These are phyloP conservation scores for Beauveria australis DNA, from an alignment of 2,329 filamentous ascomycete genomes.

Conservation along the genomic window DNA sequence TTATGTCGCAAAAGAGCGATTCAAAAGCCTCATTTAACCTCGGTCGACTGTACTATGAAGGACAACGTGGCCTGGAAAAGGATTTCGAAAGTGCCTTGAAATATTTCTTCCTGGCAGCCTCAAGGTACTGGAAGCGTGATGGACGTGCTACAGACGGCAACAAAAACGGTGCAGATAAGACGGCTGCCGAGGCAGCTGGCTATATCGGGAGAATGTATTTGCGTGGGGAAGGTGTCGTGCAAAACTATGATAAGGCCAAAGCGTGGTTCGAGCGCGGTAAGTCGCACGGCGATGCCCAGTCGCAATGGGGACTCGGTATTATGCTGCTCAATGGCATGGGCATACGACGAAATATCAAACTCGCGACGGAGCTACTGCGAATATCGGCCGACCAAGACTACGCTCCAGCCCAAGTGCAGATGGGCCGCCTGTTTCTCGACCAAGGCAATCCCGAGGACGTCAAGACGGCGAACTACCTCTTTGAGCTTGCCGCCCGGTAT, in stretches of 20 bases:
- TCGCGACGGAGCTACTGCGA: conserved; percentile 69
- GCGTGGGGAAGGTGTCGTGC: conserved; percentile 74
- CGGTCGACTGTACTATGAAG: conserved; percentile 82
- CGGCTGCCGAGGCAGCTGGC: conserved; percentile 75
- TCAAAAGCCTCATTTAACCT: conserved; percentile 80
- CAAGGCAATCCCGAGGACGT: conserved; percentile 65
- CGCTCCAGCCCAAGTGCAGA: conserved; percentile 69
- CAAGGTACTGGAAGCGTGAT: conserved; percentile 72
- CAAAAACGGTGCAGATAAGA: conserved; percentile 63
- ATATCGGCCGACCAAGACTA: conserved; percentile 75
- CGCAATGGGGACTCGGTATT: conserved; percentile 74
- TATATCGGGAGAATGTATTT: conserved; percentile 86
- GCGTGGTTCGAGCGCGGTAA: conserved; percentile 80
- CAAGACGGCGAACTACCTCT: conserved; percentile 72
- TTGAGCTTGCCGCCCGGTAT: conserved; percentile 76
- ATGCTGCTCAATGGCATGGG: conserved; percentile 78
- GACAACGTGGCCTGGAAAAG: conserved; percentile 63
- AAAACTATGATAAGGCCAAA: conserved; percentile 67
- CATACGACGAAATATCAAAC: conserved; percentile 57
- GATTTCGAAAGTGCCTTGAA: conserved; percentile 67
- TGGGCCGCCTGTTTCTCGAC: conserved; percentile 79
- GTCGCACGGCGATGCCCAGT: conserved; percentile 67
- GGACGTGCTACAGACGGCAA: conserved; percentile 65
- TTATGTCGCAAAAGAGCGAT: conserved; percentile 85
- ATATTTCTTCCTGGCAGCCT: conserved; percentile 74